phyloP scores from a whole-genome alignment of 257 asterid species.

The Mitragyna speciosa region DNA sequence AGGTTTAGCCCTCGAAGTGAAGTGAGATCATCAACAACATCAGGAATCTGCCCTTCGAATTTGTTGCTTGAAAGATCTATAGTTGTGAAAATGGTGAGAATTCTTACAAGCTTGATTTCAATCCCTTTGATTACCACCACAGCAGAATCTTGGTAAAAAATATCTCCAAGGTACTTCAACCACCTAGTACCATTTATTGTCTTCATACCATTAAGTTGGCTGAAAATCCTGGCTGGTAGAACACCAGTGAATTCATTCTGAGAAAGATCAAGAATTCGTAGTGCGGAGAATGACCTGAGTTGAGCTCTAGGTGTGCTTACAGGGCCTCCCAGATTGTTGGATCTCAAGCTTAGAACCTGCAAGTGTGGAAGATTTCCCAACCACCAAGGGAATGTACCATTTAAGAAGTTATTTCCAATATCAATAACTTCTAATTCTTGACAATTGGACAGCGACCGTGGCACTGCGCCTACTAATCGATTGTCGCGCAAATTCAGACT shows the following conservation, averaged over 20 bases:
- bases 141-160: constrained; percentile 22
- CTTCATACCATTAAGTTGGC: constrained; percentile 22
- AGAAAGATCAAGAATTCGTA: constrained; percentile 34
- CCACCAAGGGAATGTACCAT: constrained; percentile 34
- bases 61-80: constrained; percentile 27
- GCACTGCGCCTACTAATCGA: constrained; percentile 28
- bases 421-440: constrained; percentile 30
- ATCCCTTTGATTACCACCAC: constrained; percentile 20
- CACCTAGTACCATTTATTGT: not conserved
- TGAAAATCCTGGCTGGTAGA: constrained; percentile 16
- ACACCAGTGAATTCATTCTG: constrained; percentile 27
- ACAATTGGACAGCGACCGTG: constrained; percentile 28
- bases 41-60: constrained; percentile 18
- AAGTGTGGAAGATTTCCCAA: constrained; percentile 25
- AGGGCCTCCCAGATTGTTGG: constrained; percentile 26
- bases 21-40: constrained; percentile 12
- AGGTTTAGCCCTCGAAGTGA: constrained; percentile 24
- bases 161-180: constrained; percentile 14
- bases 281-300: not conserved
- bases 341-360: constrained; percentile 33
- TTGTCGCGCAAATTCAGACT: constrained; percentile 26
- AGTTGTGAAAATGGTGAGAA: constrained; percentile 24
- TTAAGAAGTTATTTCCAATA: constrained; percentile 27
- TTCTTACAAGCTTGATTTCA: constrained; percentile 17
- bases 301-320: not conserved